Conservation (phyloP, 257 asterid species). For the Lycium barbarum region DNA sequence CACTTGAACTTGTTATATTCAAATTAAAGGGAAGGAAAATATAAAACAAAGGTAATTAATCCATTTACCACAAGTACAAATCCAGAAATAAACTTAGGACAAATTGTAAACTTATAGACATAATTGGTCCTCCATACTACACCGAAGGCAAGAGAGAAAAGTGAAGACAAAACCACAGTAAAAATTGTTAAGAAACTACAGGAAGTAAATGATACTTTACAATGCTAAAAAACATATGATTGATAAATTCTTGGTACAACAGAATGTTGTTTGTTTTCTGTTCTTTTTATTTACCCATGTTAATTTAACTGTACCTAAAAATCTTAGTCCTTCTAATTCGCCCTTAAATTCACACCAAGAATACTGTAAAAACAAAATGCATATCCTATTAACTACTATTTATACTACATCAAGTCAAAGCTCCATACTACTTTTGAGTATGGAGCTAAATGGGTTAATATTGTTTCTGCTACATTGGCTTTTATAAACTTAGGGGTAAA, state of each 20-base stretch:
- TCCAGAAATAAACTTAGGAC: background rate
- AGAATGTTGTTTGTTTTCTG: too few relatives aligned
- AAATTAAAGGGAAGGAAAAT: background rate
- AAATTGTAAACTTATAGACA: background rate
- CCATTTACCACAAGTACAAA: background rate
- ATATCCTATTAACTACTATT: too few relatives aligned
- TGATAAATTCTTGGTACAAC: background rate
- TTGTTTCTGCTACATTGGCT: too few relatives aligned
- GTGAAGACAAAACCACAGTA: background rate
- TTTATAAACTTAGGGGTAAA: too few relatives aligned
- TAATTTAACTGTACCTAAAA: background rate
- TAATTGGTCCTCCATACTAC: too few relatives aligned
- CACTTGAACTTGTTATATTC: background rate
- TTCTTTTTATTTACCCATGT: background rate
- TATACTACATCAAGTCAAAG: too few relatives aligned
- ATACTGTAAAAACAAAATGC: too few relatives aligned
- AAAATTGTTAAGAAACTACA: background rate
- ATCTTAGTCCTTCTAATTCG: too few relatives aligned
- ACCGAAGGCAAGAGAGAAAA: background rate
- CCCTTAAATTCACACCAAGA: too few relatives aligned
- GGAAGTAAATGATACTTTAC: background rate
- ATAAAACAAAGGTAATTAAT: background rate
- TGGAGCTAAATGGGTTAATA: too few relatives aligned
- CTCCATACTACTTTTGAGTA: too few relatives aligned
- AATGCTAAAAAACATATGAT: background rate